Evolutionary conservation across 1,284 basidiomycete species (phyloP), one percentile per base, ranked within the genome.

Genomic region (Exobasidium rhododendri): DNA sequence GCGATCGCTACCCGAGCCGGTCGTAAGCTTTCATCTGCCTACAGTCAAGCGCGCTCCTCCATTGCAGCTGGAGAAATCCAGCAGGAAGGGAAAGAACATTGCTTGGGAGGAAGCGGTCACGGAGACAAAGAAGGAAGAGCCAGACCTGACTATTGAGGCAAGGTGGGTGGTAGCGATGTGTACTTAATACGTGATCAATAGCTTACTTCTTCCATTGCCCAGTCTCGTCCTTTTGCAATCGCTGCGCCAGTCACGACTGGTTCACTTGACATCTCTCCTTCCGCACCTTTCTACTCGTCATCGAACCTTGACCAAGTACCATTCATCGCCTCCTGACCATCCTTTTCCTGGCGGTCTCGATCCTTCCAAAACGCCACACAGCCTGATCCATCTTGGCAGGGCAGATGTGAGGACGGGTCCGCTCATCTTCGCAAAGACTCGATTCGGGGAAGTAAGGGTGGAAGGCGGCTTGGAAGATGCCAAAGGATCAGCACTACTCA

Each of bases 201-300:
- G n/a, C n/a, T n/a, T n/a, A n/a, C n/a, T n/a, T n/a, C n/a, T n/a
- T n/a, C n/a, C n/a, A n/a, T n/a, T n/a, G n/a, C n/a, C 5, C 32
- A 74, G 71, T 26, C 46, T 72, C 29, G 67, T 74, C 11, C 60
- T 76, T 22, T 65, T 70, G 6, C 77, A 79, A 58, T 73, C 75
- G 7, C 61, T 79, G 28, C 71, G 77, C 10, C 77, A 79, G 51
- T 75, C 74, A 4, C 69, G 77, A 11, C 72, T 79, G 55, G 69
- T 73, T 52, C 73, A 79, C 55, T 72, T 79, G 50, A 71, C 76
- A 1, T 67, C 70, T 31, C 62, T 79, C 2, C 66, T 79, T 3
- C 70, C 73, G 70, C 0, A 77, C 71, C 66, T 64, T 59, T 44
- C 57, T 32, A 40, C 57, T 24, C 47, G 53, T n/a, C 57, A 62